These are phyloP conservation scores for Agarophyton chilense DNA, from an alignment of 23 red algal genomes.

Conservation along the genomic window DNA sequence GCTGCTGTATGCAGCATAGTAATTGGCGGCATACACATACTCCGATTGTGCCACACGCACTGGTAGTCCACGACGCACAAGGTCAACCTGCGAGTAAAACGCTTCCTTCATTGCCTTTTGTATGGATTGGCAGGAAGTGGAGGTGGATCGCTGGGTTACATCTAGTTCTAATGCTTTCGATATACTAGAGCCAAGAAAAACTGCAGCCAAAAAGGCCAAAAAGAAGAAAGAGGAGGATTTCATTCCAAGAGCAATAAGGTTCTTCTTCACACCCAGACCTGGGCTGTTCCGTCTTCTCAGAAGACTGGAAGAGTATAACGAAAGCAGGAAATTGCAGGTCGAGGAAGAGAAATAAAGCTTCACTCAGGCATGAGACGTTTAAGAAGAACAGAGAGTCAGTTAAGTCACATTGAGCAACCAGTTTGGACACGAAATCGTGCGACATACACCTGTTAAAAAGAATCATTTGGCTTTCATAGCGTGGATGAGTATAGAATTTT, in stretches of 20 bases:
- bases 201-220: background rate
- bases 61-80: constrained; percentile 7
- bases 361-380: no score
- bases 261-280: background rate
- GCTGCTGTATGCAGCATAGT: background rate
- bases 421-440: no score
- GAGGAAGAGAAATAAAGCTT: no score
- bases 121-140: constrained; percentile 10
- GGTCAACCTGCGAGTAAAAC: constrained; percentile 3
- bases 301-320: no score
- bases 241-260: background rate
- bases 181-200: background rate
- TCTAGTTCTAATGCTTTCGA: background rate
- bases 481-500: no score
- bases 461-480: no score
- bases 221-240: background rate
- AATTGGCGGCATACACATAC: constrained; percentile 17
- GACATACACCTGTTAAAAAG: no score
- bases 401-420: no score
- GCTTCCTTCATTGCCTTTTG: background rate
- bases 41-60: constrained; percentile 12
- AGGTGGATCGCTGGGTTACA: background rate
- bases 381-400: no score
- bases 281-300: background rate
- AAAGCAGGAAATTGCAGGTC: no score